phyloP scores from a whole-genome alignment of 352 stramenopile genomes.

The Globisporangium carolinianum region DNA sequence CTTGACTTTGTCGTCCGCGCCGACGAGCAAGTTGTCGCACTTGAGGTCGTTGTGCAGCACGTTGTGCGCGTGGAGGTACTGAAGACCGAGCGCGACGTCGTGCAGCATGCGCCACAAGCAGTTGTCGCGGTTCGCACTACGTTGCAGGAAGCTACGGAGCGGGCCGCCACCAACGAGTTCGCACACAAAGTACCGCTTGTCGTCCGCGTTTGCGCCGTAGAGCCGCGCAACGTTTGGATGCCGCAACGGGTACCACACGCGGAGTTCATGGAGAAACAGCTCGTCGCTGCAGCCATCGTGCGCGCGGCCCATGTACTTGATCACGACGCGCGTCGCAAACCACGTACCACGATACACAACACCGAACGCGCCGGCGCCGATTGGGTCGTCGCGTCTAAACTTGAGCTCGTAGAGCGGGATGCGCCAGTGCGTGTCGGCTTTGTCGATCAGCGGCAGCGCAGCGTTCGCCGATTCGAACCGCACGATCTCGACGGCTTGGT shows the following conservation, averaged over 20 bases:
- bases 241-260: constrained; percentile 3
- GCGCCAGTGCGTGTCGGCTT: neutral
- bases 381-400: neutral
- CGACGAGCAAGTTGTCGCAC: constrained; percentile 11
- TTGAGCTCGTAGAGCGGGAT: constrained; percentile 5
- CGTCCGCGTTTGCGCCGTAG: constrained; percentile 1
- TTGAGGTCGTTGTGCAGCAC: constrained; percentile 11
- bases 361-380: constrained; percentile 3
- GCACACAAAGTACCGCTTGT: constrained; percentile 8
- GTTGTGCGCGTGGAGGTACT: constrained; percentile 3
- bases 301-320: constrained; percentile 6
- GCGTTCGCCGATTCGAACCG: neutral
- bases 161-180: constrained; percentile 2
- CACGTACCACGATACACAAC: constrained; percentile 4
- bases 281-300: neutral
- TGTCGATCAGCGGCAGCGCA: neutral
- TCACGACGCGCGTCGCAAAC: neutral
- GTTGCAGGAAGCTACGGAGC: neutral
- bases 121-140: neutral
- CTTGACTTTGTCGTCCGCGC: constrained; percentile 2
- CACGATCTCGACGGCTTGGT: neutral
- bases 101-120: constrained; percentile 10
- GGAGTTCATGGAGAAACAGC: constrained; percentile 7
- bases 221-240: constrained; percentile 5
- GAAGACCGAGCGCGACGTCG: constrained; percentile 7